phyloP scores from a whole-genome alignment of 2,329 filamentous ascomycete species.

The Penicillium verrucosum region DNA sequence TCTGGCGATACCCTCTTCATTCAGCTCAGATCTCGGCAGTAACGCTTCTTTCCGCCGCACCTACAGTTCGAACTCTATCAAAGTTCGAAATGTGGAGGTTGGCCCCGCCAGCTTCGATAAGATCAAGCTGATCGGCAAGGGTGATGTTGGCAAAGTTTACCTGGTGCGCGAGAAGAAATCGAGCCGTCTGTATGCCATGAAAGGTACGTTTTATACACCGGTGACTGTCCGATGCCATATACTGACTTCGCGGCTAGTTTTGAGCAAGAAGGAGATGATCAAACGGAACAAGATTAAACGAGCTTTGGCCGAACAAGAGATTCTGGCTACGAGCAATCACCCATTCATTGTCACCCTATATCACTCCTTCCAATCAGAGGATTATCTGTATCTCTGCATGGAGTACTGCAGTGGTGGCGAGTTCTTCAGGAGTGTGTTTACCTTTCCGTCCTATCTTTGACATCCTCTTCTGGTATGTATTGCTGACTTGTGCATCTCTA shows the following conservation, averaged over 20 bases:
- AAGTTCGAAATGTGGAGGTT: conserved; percentile 94
- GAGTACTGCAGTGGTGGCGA: conserved; percentile 99
- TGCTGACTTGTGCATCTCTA: conserved; percentile 19
- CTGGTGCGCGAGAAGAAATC: conserved; percentile 98
- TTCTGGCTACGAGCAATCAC: conserved; percentile 96
- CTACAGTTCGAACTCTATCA: conserved; percentile 99
- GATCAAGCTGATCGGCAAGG: conserved; percentile 98
- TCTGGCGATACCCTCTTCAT: conserved; percentile 33
- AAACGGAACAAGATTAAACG: conserved; percentile 99
- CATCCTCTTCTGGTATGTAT: neutral
- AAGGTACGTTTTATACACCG: conserved; percentile 60
- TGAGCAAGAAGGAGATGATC: conserved; percentile 99
- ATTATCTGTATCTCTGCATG: conserved; percentile 99
- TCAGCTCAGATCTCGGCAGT: conserved; percentile 56
- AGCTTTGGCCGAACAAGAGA: conserved; percentile 94
- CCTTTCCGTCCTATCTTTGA: neutral
- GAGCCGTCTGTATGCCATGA: conserved; percentile 93
- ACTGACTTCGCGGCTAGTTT: conserved; percentile 58
- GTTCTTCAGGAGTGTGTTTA: conserved; percentile 72
- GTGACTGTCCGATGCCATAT: conserved; percentile 10
- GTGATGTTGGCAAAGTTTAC: conserved; percentile 98
- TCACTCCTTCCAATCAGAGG: conserved; percentile 98
- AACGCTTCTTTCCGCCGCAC: conserved; percentile 82
- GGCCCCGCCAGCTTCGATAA: conserved; percentile 96
- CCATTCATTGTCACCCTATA: conserved; percentile 98